Evolutionary conservation across 2,329 filamentous ascomycete genomes (phyloP).

Genomic region (Pyrenophora teres): DNA sequence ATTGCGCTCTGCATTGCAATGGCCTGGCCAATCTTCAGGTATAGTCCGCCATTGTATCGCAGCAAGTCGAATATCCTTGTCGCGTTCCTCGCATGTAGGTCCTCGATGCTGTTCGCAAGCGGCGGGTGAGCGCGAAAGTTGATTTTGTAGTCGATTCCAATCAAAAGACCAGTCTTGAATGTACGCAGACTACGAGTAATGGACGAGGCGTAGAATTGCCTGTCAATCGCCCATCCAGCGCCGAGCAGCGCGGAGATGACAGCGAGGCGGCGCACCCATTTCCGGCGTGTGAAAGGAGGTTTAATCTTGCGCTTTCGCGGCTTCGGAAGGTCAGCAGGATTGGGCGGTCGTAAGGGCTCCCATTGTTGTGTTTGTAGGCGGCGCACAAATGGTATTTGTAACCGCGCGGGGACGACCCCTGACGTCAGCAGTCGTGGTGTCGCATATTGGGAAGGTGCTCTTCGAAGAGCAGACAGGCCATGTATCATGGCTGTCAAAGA

Average conservation of each 20-base stretch:
- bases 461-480: constrained; percentile 44
- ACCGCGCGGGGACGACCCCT: constrained; percentile 14
- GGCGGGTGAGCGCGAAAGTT: constrained; percentile 86
- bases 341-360: constrained; percentile 64
- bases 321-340: constrained; percentile 74
- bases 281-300: constrained; percentile 70
- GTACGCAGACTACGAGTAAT: constrained; percentile 79
- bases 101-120: constrained; percentile 72
- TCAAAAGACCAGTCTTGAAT: constrained; percentile 76
- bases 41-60: constrained; percentile 85
- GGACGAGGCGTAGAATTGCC: constrained; percentile 76
- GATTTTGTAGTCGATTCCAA: constrained; percentile 92
- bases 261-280: constrained; percentile 76
- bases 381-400: constrained; percentile 27
- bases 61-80: constrained; percentile 81
- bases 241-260: constrained; percentile 65
- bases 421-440: constrained; percentile 28
- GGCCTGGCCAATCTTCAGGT: constrained; percentile 96
- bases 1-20: constrained; percentile 98
- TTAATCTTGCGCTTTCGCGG: constrained; percentile 61
- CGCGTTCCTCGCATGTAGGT: constrained; percentile 82
- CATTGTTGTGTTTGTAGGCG: constrained; percentile 46
- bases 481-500: constrained; percentile 44
- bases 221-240: constrained; percentile 70
- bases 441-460: constrained; percentile 32